phyloP scores from a whole-genome alignment of 805 yeast species.

The Zygosaccharomyces bailii region DNA sequence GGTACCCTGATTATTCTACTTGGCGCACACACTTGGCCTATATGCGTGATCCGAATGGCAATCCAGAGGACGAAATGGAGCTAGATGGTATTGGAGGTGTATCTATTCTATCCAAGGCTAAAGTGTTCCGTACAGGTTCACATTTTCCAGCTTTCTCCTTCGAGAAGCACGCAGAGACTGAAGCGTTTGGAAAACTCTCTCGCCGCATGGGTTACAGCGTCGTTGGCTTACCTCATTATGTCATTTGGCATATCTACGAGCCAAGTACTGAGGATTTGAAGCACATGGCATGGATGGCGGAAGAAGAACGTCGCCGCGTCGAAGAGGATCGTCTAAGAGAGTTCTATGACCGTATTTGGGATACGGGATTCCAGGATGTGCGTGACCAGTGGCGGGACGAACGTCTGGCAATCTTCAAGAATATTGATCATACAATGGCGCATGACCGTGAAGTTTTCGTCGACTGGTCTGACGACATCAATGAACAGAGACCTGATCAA shows the following conservation, averaged over 20 bases:
- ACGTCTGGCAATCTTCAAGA: conserved; percentile 65
- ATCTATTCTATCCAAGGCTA: conserved; percentile 82
- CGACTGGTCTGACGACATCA: conserved; percentile 58
- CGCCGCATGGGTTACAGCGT: conserved; percentile 84
- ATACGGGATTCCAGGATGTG: conserved; percentile 73
- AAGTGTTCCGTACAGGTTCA: conserved; percentile 81
- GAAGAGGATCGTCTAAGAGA: conserved; percentile 62
- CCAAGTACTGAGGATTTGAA: conserved; percentile 89
- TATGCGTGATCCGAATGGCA: conserved; percentile 90
- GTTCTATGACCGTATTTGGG: conserved; percentile 70
- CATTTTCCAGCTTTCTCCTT: conserved; percentile 97
- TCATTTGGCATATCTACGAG: conserved; percentile 95
- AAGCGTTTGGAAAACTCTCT: conserved; percentile 90
- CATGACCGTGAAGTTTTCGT: conserved; percentile 45
- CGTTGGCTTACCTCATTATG: conserved; percentile 89
- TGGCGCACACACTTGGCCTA: conserved; percentile 98
- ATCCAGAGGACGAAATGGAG: conserved; percentile 88
- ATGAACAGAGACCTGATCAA: conserved; percentile 53
- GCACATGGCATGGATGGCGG: conserved; percentile 86
- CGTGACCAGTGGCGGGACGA: conserved; percentile 71
- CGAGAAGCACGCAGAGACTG: conserved; percentile 96
- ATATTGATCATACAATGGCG: conserved; percentile 51
- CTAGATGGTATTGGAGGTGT: conserved; percentile 98
- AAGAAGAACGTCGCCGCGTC: conserved; percentile 63
- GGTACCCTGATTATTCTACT: conserved; percentile 94